Percentiles rank a stretch among this genome's conserved stretches.
Evolutionary conservation across 2,329 filamentous ascomycete genomes (phyloP).

Genomic region (Beauveria pseudobassiana): DNA sequence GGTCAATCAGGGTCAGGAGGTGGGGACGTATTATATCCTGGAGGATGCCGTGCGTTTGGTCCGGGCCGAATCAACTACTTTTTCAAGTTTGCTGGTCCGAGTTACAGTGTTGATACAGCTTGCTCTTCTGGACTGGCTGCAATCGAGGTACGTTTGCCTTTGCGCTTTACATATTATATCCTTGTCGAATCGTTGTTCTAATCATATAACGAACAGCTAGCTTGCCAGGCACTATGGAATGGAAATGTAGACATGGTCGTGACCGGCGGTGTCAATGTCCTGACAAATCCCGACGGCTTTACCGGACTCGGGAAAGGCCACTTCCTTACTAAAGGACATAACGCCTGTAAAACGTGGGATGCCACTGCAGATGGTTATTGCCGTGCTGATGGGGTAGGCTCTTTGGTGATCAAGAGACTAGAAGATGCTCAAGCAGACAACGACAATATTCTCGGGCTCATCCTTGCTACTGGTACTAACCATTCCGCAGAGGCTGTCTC

Average conservation of each 20-base stretch:
- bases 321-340: slow-evolving; percentile 52
- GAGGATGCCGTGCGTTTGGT: slow-evolving; percentile 41
- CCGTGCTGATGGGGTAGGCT: slow-evolving; percentile 67
- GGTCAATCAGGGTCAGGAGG: slow-evolving; percentile 64
- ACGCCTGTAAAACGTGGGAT: slow-evolving; percentile 60
- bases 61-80: slow-evolving; percentile 62
- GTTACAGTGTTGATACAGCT: no score
- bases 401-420: slow-evolving; percentile 69
- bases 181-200: neutral
- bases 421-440: slow-evolving; percentile 71
- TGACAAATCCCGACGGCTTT: slow-evolving; percentile 74
- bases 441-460: slow-evolving; percentile 71
- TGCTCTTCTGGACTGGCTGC: no score
- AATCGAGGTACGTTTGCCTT: slow-evolving; percentile 31
- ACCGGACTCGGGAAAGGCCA: slow-evolving; percentile 66
- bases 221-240: slow-evolving; percentile 44
- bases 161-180: neutral
- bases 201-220: slow-evolving; percentile 18
- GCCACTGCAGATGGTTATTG: slow-evolving; percentile 77
- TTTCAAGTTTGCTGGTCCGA: slow-evolving; percentile 29
- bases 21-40: slow-evolving; percentile 48
- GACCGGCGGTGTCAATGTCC: slow-evolving; percentile 66
- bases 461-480: slow-evolving; percentile 69
- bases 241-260: slow-evolving; percentile 67
- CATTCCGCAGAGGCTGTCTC: slow-evolving; percentile 75